Evolutionary conservation across 2,329 filamentous ascomycete species (phyloP).

Genomic region (Grosmannia clavigera): DNA sequence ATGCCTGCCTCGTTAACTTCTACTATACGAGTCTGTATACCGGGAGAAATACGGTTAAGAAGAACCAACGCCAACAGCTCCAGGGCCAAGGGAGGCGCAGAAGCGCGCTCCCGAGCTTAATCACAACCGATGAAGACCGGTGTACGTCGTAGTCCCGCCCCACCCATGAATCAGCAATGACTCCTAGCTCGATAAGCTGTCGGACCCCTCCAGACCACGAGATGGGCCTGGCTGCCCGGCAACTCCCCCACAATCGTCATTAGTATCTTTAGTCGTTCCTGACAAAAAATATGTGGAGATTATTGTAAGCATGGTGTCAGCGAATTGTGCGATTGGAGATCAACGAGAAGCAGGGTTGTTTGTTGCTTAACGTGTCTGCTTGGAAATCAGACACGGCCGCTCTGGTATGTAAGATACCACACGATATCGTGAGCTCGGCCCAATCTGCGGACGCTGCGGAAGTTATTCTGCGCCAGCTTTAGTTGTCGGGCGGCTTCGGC

Average conservation of each 20-base stretch:
- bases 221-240: background rate
- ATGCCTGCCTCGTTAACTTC: no score
- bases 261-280: slow-evolving; percentile 5
- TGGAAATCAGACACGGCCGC: no score
- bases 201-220: background rate
- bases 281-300: slow-evolving; percentile 9
- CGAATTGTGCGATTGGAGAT: no score
- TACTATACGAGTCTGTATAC: no score
- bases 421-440: no score
- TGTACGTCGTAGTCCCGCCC: background rate
- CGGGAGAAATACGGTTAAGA: background rate
- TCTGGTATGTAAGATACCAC: no score
- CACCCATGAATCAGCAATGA: slow-evolving; percentile 9
- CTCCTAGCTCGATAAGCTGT: slow-evolving; percentile 1
- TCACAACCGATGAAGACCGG: background rate
- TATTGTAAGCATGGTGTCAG: background rate
- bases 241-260: background rate
- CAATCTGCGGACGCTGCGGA: no score
- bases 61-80: no score
- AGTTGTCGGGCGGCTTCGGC: no score
- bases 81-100: background rate
- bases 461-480: no score
- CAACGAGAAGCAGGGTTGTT: no score
- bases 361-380: no score
- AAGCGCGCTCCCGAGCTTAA: background rate